Evolutionary conservation across 164 flowering plant species (phyloP).

Genomic region (Tinospora cordifolia): DNA sequence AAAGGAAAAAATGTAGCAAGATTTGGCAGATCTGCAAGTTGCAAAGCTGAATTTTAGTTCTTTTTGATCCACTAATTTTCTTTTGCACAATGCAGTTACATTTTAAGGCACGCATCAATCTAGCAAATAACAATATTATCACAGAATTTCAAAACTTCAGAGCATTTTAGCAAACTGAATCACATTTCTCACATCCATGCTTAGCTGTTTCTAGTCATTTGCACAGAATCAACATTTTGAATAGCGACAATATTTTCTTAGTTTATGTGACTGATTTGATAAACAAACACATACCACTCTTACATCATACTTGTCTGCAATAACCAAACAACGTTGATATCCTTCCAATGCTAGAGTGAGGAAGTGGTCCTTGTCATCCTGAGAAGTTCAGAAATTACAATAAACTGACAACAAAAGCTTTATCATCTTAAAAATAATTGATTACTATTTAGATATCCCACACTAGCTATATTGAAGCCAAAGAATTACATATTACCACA

Average conservation of each 20-base stretch:
- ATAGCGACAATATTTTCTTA: not conserved
- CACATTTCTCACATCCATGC: not conserved
- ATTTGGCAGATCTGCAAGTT: not conserved
- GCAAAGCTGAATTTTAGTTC: too few relatives aligned
- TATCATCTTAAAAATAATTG: not conserved
- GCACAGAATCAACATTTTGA: not conserved
- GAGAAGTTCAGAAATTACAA: conserved; percentile 17
- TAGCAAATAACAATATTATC: too few relatives aligned
- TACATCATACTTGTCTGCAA: conserved; percentile 86
- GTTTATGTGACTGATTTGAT: conserved; percentile 2
- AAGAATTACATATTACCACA: too few relatives aligned
- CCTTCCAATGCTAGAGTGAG: conserved; percentile 80
- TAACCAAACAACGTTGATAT: conserved; percentile 75
- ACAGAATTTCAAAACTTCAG: too few relatives aligned
- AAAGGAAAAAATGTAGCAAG: not conserved
- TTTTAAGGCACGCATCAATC: too few relatives aligned
- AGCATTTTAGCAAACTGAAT: too few relatives aligned
- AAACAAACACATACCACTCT: conserved; percentile 56
- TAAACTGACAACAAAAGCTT: not conserved
- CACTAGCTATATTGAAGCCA: not conserved
- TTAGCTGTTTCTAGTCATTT: not conserved
- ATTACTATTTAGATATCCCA: not conserved
- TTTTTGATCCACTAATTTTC: too few relatives aligned
- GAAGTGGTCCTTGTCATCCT: conserved; percentile 93
- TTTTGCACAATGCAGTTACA: too few relatives aligned